These are phyloP conservation scores for Alternaria arbusti DNA, from an alignment of 2,329 filamentous ascomycete genomes.

Conservation along the genomic window DNA sequence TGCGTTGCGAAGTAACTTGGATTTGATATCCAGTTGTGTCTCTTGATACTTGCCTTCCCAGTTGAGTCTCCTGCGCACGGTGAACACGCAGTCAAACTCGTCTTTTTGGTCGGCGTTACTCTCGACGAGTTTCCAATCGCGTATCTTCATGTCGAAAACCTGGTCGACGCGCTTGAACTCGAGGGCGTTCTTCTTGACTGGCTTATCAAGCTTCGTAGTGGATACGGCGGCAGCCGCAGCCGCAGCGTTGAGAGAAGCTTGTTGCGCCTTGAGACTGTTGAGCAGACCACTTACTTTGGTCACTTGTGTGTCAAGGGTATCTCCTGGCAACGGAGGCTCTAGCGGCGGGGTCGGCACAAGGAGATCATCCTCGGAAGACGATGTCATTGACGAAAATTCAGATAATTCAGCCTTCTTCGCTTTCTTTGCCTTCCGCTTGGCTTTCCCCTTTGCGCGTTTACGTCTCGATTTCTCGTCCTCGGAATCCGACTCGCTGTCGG, in stretches of 20 bases:
- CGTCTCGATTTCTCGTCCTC: slow-evolving; percentile 24
- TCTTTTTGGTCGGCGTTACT: slow-evolving; percentile 68
- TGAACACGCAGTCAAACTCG: slow-evolving; percentile 78
- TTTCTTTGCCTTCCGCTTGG: slow-evolving; percentile 28
- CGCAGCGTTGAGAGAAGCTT: slow-evolving; percentile 12
- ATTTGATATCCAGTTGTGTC: slow-evolving; percentile 83
- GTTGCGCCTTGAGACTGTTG: slow-evolving; percentile 21
- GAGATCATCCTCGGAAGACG: slow-evolving; percentile 17
- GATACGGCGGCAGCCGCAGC: slow-evolving; percentile 15
- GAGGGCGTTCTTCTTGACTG: slow-evolving; percentile 51
- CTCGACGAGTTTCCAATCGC: slow-evolving; percentile 71
- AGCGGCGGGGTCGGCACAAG: neutral
- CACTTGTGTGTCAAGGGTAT: slow-evolving; percentile 19
- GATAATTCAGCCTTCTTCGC: slow-evolving; percentile 9
- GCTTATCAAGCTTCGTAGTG: slow-evolving; percentile 23
- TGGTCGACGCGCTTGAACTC: slow-evolving; percentile 75
- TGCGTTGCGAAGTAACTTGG: slow-evolving; percentile 75
- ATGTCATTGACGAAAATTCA: slow-evolving; percentile 13
- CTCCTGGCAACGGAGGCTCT: slow-evolving; percentile 8
- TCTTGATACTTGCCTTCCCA: slow-evolving; percentile 82
- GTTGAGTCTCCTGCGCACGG: slow-evolving; percentile 81
- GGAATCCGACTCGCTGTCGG: slow-evolving; percentile 20
- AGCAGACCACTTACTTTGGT: slow-evolving; percentile 20
- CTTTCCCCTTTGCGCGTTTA: slow-evolving; percentile 24
- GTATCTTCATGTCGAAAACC: slow-evolving; percentile 56